Conservation (phyloP, 345 rosid genomes). For the Trapa incisa region DNA sequence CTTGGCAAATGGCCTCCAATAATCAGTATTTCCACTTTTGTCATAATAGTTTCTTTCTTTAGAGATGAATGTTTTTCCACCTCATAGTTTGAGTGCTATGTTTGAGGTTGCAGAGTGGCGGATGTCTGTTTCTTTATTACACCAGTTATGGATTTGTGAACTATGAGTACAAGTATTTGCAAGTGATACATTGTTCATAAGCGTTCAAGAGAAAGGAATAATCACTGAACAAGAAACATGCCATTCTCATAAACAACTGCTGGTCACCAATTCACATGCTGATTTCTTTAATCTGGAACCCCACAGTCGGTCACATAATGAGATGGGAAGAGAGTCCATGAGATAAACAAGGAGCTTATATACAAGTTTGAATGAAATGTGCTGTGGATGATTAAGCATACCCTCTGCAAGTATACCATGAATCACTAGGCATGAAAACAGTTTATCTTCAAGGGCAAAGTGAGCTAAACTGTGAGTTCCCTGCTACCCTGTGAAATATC, state of each 20-base stretch:
- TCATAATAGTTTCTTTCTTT: too few relatives aligned
- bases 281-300: background rate
- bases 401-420: background rate
- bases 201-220: too few relatives aligned
- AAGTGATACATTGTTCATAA: too few relatives aligned
- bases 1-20: background rate
- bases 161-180: background rate
- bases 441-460: background rate
- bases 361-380: background rate
- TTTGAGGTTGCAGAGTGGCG: too few relatives aligned
- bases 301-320: background rate
- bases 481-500: constrained; percentile 23
- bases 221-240: background rate
- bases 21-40: background rate
- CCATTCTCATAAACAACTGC: background rate
- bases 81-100: too few relatives aligned
- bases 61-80: too few relatives aligned
- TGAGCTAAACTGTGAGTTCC: background rate
- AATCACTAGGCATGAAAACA: background rate
- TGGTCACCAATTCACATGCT: background rate
- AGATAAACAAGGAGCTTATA: background rate
- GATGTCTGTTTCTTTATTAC: background rate
- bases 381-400: background rate
- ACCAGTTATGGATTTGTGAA: background rate
- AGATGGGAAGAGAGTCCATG: background rate